Evolutionary conservation across 2,329 filamentous ascomycete species (phyloP), one percentile per base, ranked within the genome.

Genomic region (Gremmenia infestans): DNA sequence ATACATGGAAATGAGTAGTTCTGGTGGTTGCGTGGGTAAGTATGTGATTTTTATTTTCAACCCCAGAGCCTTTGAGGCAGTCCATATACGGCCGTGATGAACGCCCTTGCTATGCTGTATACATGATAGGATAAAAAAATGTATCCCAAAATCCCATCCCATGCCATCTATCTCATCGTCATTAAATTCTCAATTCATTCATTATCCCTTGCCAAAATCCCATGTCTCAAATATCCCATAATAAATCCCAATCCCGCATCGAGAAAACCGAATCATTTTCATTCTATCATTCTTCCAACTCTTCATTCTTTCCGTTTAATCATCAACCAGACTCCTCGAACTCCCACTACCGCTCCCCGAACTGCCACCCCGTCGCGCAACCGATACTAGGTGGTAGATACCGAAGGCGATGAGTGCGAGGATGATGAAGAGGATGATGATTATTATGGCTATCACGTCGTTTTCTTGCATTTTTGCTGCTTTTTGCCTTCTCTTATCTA

Each of bases 391-490:
- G 57, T 78, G 76, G 73, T 82, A 86, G 70, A 86, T 86, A 59
- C 81, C 83, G 64, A 85, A 85, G 7, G 80, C 78, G 54, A 86
- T 81, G 57, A 74, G 72, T 53, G 81, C 81, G 48, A 87, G 78
- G 49, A 86, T 72, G 67, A 83, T 70, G 73, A 87, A 86, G 63
- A 87, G 78, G 54, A 87, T 70, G 70, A 87, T 86, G 72, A 87
- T 80, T 68, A 87, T 86, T 70, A 87, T 76, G 64, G 83, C 83
- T 71, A 87, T 86, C 66, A 81, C 80, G 72, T 86, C 79, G 79
- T 87, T 87, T 74, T 79, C 73, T 71, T 86, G 81, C 78, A 81
- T 85, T 63, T 63, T 75, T 69, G 71, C 69, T 67, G 70, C 19
- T 19, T 19, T 19, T 19, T 19, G 19, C 19, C 19, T 19, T 19